Percentiles rank a stretch among this genome's conserved stretches.
These are phyloP conservation scores for Coniochaeta sp. DNA, from an alignment of 2,329 filamentous ascomycete species.

Conservation along the genomic window DNA sequence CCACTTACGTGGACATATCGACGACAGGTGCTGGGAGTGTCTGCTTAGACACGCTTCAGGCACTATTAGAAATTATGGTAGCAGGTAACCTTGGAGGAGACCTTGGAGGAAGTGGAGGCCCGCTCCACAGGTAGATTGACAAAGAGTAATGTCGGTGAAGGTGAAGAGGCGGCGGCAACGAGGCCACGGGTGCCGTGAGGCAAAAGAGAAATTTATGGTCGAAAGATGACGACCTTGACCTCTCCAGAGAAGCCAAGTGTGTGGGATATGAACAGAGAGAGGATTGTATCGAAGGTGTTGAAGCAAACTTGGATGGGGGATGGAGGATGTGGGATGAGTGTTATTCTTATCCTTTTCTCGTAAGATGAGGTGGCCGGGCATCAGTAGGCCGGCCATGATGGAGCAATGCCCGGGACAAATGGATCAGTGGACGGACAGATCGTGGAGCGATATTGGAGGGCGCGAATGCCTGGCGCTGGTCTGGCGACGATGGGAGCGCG, in stretches of 20 bases:
- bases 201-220: constrained; percentile 7
- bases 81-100: not conserved
- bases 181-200: constrained; percentile 5
- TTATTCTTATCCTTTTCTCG: constrained; percentile 20
- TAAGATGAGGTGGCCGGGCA: constrained; percentile 15
- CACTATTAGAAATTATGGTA: constrained; percentile 7
- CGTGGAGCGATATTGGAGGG: not conserved
- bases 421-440: not conserved
- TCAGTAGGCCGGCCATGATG: constrained; percentile 13
- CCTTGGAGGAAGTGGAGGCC: constrained; percentile 10
- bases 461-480: not conserved
- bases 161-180: constrained; percentile 5
- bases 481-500: not conserved
- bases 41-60: not conserved
- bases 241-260: constrained; percentile 16
- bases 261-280: not conserved
- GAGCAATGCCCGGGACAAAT: constrained; percentile 3
- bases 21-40: constrained; percentile 4
- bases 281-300: constrained; percentile 18
- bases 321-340: constrained; percentile 7
- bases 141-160: constrained; percentile 14
- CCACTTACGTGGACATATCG: constrained; percentile 37
- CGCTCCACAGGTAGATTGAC: constrained; percentile 6
- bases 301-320: constrained; percentile 14
- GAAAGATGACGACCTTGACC: constrained; percentile 10